Evolutionary conservation across 75 land plant genomes (phyloP).

Genomic region (Isoetes taiwanensis): DNA sequence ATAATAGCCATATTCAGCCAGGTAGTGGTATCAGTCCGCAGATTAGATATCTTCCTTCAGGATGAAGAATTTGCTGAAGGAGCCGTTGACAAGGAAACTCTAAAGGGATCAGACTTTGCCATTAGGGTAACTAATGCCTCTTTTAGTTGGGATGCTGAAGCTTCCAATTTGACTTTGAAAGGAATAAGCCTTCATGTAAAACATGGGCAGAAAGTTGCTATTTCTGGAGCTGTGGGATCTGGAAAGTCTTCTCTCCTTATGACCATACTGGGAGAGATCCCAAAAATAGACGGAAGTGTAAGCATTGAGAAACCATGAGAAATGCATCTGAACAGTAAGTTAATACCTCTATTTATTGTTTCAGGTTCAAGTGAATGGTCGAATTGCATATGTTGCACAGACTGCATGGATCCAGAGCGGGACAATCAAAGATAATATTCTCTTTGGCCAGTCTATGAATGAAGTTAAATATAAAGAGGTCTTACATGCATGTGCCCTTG

Average conservation of each 20-base stretch:
- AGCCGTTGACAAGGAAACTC: neutral
- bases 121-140: neutral
- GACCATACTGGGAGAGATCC: constrained; percentile 10
- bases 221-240: constrained; percentile 6
- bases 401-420: constrained; percentile 6
- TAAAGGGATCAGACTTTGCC: neutral
- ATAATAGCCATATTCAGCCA: neutral
- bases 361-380: neutral
- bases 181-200: neutral
- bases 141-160: neutral
- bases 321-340: neutral
- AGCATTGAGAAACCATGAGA: constrained; percentile 5
- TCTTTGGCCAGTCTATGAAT: neutral
- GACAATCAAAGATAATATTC: neutral
- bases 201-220: neutral
- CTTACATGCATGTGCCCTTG: neutral
- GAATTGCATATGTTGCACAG: neutral
- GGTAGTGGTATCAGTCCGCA: neutral
- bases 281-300: constrained; percentile 16
- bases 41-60: neutral
- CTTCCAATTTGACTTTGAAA: neutral
- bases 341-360: neutral
- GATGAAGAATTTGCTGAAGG: neutral
- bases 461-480: neutral
- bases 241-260: neutral